Percentiles rank a stretch among this genome's conserved stretches.
phyloP scores from a whole-genome alignment of 805 yeast species.

The Pichia thaimueangensis region DNA sequence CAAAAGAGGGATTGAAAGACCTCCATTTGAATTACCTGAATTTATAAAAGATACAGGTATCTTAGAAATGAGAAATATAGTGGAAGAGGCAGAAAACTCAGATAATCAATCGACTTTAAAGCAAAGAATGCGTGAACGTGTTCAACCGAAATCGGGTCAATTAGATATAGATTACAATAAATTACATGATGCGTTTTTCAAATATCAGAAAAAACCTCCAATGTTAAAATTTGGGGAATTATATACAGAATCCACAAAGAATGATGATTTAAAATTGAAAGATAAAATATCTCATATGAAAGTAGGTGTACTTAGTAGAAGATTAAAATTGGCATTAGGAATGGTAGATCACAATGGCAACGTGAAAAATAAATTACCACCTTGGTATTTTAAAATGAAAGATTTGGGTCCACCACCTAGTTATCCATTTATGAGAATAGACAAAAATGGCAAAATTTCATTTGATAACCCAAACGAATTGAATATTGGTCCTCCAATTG shows the following conservation, averaged over 20 bases:
- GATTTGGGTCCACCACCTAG: constrained; percentile 79
- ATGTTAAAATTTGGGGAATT: constrained; percentile 67
- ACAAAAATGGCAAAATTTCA: constrained; percentile 29
- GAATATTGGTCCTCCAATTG: constrained; percentile 1
- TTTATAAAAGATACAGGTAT: constrained; percentile 81
- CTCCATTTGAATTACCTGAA: constrained; percentile 71
- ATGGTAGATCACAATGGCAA: constrained; percentile 34
- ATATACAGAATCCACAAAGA: constrained; percentile 63
- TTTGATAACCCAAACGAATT: constrained; percentile 19
- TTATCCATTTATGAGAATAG: constrained; percentile 56
- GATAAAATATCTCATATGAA: constrained; percentile 28
- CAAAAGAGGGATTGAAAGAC: constrained; percentile 58
- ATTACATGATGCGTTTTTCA: constrained; percentile 81
- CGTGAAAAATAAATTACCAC: constrained; percentile 44
- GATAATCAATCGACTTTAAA: constrained; percentile 48
- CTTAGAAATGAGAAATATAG: constrained; percentile 70
- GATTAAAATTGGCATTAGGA: constrained; percentile 64
- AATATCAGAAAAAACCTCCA: constrained; percentile 67
- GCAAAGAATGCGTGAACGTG: constrained; percentile 72
- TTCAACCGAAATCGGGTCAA: constrained; percentile 83
- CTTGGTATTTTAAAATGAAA: constrained; percentile 73
- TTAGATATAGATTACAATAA: constrained; percentile 81
- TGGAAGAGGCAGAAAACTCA: constrained; percentile 33
- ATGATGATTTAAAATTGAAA: constrained; percentile 24
- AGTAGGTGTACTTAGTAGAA: constrained; percentile 66